Evolutionary conservation across 2,329 filamentous ascomycete genomes (phyloP).

Genomic region (Beauveria medogensis): DNA sequence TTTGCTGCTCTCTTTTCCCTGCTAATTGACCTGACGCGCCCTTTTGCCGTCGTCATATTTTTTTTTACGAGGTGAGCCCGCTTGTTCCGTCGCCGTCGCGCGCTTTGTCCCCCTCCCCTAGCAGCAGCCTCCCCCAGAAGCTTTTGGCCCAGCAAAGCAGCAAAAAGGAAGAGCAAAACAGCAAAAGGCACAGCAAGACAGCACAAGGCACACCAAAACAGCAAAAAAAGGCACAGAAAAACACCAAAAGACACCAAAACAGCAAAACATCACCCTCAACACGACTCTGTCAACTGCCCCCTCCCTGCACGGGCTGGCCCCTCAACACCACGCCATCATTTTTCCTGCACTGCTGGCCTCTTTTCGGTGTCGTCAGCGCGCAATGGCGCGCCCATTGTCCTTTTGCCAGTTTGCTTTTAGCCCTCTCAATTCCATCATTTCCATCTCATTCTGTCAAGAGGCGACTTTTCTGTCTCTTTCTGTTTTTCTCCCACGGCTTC

Average conservation of each 20-base stretch:
- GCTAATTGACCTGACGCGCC: constrained; percentile 3
- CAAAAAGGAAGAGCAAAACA: too few relatives aligned
- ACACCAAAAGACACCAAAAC: too few relatives aligned
- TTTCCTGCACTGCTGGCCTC: neutral
- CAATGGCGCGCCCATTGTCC: neutral
- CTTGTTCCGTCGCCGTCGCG: neutral
- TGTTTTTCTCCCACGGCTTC: neutral
- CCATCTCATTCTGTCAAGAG: neutral
- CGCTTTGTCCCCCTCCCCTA: neutral
- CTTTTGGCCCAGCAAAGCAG: too few relatives aligned
- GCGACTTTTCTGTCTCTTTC: neutral
- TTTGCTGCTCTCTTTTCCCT: neutral
- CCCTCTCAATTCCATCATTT: neutral
- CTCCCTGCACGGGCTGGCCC: neutral
- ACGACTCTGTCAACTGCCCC: neutral
- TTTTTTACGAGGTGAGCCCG: neutral
- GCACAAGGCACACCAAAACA: too few relatives aligned
- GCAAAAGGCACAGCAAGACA: too few relatives aligned
- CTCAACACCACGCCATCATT: constrained; percentile 5
- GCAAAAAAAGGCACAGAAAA: too few relatives aligned
- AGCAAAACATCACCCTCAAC: neutral
- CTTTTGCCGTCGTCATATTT: constrained; percentile 1
- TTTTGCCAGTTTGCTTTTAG: neutral
- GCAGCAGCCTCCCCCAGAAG: neutral
- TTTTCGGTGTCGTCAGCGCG: neutral